Percentiles rank a stretch among this genome's conserved stretches.
These are phyloP conservation scores for Pichia paraexigua DNA, from an alignment of 805 yeast genomes.

Conservation along the genomic window DNA sequence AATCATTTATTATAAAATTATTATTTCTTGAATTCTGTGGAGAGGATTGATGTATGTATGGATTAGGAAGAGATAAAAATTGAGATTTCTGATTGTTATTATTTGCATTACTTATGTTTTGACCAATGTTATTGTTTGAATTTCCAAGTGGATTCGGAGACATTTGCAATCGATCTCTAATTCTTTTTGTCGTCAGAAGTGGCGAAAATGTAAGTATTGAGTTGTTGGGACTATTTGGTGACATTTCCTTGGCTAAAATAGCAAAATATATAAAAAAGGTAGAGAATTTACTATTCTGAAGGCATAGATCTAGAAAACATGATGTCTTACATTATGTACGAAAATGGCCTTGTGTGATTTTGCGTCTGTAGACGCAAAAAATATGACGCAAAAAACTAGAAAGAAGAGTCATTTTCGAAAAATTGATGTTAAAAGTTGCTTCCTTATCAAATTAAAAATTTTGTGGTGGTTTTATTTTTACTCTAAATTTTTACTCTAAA, in stretches of 20 bases:
- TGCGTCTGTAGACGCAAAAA: background rate
- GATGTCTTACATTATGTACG: no score
- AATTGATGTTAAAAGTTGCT: no score
- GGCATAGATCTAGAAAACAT: background rate
- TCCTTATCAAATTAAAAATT: background rate
- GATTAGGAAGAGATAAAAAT: conserved; percentile 6
- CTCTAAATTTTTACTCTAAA: no score
- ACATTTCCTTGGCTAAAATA: conserved; percentile 12
- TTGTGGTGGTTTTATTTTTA: background rate
- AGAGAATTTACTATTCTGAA: background rate
- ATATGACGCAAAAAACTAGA: background rate
- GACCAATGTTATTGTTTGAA: background rate
- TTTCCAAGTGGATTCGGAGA: conserved; percentile 22
- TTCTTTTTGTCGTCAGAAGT: conserved; percentile 33
- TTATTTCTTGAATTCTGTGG: conserved; percentile 6
- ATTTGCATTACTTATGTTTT: conserved; percentile 2
- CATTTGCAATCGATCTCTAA: conserved; percentile 29
- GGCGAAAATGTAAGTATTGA: conserved; percentile 74
- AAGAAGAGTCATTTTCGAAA: background rate
- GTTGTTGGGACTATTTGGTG: conserved; percentile 44
- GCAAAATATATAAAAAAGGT: background rate
- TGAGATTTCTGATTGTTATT: conserved; percentile 11
- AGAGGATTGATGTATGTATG: conserved; percentile 12
- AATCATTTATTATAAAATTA: background rate
- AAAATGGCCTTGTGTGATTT: background rate